Percentiles rank a stretch among this genome's conserved stretches.
Conservation (phyloP, 2,329 filamentous ascomycete genomes). For the Fusarium papillatum region DNA sequence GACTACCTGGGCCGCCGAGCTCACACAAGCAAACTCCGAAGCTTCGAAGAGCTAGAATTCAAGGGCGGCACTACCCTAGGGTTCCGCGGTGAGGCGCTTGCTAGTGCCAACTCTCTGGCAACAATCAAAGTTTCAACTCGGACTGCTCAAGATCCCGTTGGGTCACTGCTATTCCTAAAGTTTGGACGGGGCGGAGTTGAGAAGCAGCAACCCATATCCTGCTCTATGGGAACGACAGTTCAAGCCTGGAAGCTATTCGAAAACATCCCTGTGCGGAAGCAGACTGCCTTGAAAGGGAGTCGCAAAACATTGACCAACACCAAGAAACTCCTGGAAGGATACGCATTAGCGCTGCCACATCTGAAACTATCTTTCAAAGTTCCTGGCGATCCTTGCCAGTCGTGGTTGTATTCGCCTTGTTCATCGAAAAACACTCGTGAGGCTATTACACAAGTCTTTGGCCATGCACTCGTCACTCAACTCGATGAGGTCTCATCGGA, state of each 20-base stretch:
- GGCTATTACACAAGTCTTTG: conserved; percentile 73
- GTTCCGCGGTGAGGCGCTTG: conserved; percentile 82
- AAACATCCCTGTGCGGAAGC: conserved; percentile 73
- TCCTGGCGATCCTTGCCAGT: conserved; percentile 62
- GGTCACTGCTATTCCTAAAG: conserved; percentile 60
- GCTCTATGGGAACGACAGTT: conserved; percentile 79
- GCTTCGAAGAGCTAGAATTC: conserved; percentile 71
- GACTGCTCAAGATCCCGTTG: conserved; percentile 71
- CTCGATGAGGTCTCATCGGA: conserved; percentile 61
- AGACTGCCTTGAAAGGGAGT: conserved; percentile 69
- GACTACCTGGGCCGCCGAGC: conserved; percentile 73
- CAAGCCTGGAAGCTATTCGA: conserved; percentile 71
- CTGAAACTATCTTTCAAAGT: conserved; percentile 73
- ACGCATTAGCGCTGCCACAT: conserved; percentile 75
- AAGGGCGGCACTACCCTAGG: conserved; percentile 75
- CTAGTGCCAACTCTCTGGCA: conserved; percentile 73
- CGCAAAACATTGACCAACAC: conserved; percentile 69
- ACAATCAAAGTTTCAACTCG: conserved; percentile 74
- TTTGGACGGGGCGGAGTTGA: conserved; percentile 48
- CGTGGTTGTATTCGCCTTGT: conserved; percentile 74
- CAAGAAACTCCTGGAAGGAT: conserved; percentile 71
- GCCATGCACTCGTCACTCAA: conserved; percentile 66
- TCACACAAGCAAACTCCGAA: conserved; percentile 80
- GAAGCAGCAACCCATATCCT: conserved; percentile 55
- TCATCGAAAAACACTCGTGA: conserved; percentile 64